Percentiles rank a stretch among this genome's conserved stretches.
These are phyloP conservation scores for Aegilops tauschii DNA, from an alignment of 176 grass and related monocot genomes.

Conservation along the genomic window DNA sequence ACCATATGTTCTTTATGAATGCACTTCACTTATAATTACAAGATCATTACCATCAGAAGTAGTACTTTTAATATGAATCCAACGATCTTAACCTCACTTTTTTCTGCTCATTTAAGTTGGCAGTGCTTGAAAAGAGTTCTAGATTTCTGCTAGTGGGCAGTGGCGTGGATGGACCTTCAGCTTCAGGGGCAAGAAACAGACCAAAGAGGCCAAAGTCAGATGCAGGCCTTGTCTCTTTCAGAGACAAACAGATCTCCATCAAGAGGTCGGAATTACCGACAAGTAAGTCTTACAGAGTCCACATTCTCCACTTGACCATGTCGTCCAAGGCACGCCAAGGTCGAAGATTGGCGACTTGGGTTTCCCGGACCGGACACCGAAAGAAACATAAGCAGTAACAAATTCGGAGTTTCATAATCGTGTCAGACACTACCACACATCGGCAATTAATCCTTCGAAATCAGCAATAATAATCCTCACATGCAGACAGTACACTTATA, in stretches of 20 bases:
- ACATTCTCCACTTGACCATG: slow-evolving; percentile 31
- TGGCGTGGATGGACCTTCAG: background rate
- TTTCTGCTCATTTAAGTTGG: background rate
- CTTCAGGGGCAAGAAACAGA: background rate
- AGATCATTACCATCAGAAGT: background rate
- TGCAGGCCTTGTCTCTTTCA: background rate
- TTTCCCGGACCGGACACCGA: slow-evolving; percentile 6
- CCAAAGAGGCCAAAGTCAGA: background rate
- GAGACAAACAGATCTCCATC: slow-evolving; percentile 26
- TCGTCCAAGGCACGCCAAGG: slow-evolving; percentile 36
- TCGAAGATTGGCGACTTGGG: background rate
- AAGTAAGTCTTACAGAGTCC: slow-evolving; percentile 33
- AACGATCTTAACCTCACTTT: too few relatives aligned
- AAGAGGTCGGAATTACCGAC: slow-evolving; percentile 15
- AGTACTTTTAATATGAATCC: too few relatives aligned
- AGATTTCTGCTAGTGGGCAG: background rate
- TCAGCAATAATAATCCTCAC: background rate
- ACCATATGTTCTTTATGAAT: background rate
- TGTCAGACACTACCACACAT: too few relatives aligned
- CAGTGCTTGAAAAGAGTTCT: background rate
- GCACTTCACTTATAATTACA: background rate
- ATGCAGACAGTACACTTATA: background rate
- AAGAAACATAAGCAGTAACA: background rate
- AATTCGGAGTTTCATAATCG: too few relatives aligned
- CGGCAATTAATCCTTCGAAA: background rate